Conservation (phyloP, 1,284 basidiomycete genomes). For the Pseudozyma sp. region DNA sequence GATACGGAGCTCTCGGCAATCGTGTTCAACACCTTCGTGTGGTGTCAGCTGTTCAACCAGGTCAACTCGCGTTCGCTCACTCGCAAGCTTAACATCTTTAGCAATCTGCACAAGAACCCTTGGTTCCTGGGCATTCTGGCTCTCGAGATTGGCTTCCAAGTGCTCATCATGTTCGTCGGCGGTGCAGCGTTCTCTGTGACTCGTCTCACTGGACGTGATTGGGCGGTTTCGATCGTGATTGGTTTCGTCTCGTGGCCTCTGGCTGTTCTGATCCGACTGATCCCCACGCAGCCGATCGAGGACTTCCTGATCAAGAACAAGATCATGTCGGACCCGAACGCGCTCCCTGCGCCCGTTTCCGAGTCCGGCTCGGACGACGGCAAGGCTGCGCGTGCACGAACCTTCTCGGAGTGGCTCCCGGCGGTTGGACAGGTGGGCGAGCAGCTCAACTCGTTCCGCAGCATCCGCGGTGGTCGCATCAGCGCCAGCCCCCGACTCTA, state of each 20-base stretch:
- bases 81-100: slow-evolving; percentile 86
- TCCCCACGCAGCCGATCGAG: slow-evolving; percentile 86
- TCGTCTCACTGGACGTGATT: slow-evolving; percentile 80
- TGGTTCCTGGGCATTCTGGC: slow-evolving; percentile 89
- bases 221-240: slow-evolving; percentile 90
- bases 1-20: slow-evolving; percentile 78
- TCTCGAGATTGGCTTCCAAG: slow-evolving; percentile 86
- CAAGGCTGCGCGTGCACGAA: slow-evolving; percentile 72
- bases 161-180: slow-evolving; percentile 90
- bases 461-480: slow-evolving; percentile 76
- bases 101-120: slow-evolving; percentile 81
- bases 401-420: slow-evolving; percentile 79
- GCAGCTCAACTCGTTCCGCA: slow-evolving; percentile 55
- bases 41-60: slow-evolving; percentile 81
- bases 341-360: slow-evolving; percentile 74
- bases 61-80: slow-evolving; percentile 90
- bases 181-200: slow-evolving; percentile 92
- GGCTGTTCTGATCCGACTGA: slow-evolving; percentile 81
- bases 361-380: slow-evolving; percentile 30
- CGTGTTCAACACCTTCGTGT: slow-evolving; percentile 97
- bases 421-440: slow-evolving; percentile 72
- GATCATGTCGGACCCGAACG: slow-evolving; percentile 78
- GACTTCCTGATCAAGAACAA: slow-evolving; percentile 76
- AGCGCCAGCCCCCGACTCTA: slow-evolving; percentile 72
- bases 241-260: slow-evolving; percentile 88